A percentile compares a stretch with the other conserved stretches of the same genome.
These are phyloP conservation scores for Prosopis cineraria DNA, from an alignment of 306 rosid species.

Conservation along the genomic window DNA sequence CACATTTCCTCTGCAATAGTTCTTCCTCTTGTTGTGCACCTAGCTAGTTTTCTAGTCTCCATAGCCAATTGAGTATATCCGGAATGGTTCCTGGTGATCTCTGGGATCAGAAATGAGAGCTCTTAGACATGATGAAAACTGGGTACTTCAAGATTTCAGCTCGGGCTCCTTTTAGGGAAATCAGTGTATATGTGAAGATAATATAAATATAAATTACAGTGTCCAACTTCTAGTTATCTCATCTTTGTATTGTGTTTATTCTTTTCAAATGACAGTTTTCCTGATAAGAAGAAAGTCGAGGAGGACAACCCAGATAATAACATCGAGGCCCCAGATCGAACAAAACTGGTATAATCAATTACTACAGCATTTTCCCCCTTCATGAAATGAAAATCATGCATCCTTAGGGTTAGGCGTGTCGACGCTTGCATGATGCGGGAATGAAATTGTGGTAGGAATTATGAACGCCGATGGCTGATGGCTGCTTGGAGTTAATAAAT, in stretches of 20 bases:
- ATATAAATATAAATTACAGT: conserved; percentile 18
- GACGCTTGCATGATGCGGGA: background rate
- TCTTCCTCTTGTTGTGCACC: conserved; percentile 16
- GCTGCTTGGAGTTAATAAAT: background rate
- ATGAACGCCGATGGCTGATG: conserved; percentile 14
- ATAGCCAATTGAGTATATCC: conserved; percentile 31
- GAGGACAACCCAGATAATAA: conserved; percentile 50
- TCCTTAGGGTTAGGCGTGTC: conserved; percentile 12
- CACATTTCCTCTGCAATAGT: conserved; percentile 17
- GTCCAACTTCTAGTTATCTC: background rate
- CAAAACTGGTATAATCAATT: conserved; percentile 64
- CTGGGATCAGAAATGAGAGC: conserved; percentile 13
- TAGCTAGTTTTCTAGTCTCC: conserved; percentile 34
- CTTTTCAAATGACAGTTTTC: conserved; percentile 60
- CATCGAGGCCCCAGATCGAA: conserved; percentile 49
- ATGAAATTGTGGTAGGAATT: background rate
- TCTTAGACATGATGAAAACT: conserved; percentile 18
- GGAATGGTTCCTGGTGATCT: conserved; percentile 10
- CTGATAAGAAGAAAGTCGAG: conserved; percentile 61
- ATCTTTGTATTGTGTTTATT: conserved; percentile 31
- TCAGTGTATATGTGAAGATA: conserved; percentile 20
- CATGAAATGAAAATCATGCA: conserved; percentile 12
- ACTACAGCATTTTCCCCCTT: background rate
- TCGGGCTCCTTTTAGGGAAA: conserved; percentile 10
- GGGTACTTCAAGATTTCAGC: conserved; percentile 9